Percentiles rank a stretch among this genome's conserved stretches.
These are phyloP conservation scores for Epichloe glyceriae DNA, from an alignment of 2,329 filamentous ascomycete species.

Conservation along the genomic window DNA sequence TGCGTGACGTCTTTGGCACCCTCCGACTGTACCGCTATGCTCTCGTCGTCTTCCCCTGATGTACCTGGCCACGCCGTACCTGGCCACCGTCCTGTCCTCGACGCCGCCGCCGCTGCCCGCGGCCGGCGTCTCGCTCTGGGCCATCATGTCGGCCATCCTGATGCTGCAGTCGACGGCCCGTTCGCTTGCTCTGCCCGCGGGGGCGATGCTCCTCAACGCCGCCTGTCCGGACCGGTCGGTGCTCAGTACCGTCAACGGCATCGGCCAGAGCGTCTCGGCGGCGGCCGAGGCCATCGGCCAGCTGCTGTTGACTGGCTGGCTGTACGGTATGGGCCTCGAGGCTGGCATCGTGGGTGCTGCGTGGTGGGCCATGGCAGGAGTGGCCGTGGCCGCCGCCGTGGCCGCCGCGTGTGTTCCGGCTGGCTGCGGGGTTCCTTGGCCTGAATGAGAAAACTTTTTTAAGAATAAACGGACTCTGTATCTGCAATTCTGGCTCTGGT, in stretches of 20 bases:
- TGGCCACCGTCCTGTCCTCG: slow-evolving; percentile 51
- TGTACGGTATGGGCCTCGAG: slow-evolving; percentile 47
- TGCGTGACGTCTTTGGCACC: slow-evolving; percentile 56
- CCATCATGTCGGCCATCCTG: slow-evolving; percentile 48
- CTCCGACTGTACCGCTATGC: slow-evolving; percentile 55
- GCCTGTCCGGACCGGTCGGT: slow-evolving; percentile 35
- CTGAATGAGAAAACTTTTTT: too few species aligned
- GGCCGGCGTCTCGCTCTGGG: slow-evolving; percentile 47
- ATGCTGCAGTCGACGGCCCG: slow-evolving; percentile 52
- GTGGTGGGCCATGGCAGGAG: not conserved
- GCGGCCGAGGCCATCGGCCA: slow-evolving; percentile 48
- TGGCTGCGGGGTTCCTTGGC: too few species aligned
- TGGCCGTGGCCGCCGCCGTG: too few species aligned
- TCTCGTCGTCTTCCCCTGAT: slow-evolving; percentile 57
- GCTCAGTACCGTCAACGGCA: slow-evolving; percentile 33
- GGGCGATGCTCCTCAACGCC: slow-evolving; percentile 35
- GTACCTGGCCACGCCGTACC: slow-evolving; percentile 52
- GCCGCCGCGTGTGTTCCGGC: too few species aligned
- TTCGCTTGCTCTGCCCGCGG: slow-evolving; percentile 43
- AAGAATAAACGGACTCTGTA: too few species aligned
- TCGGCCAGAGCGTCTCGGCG: slow-evolving; percentile 45
- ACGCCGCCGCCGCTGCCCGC: slow-evolving; percentile 33
- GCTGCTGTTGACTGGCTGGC: slow-evolving; percentile 38
- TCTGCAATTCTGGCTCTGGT: too few species aligned
- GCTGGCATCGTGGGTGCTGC: slow-evolving; percentile 44